phyloP scores from a whole-genome alignment of 495 filamentous ascomycete genomes.

The Glonium stellatum region DNA sequence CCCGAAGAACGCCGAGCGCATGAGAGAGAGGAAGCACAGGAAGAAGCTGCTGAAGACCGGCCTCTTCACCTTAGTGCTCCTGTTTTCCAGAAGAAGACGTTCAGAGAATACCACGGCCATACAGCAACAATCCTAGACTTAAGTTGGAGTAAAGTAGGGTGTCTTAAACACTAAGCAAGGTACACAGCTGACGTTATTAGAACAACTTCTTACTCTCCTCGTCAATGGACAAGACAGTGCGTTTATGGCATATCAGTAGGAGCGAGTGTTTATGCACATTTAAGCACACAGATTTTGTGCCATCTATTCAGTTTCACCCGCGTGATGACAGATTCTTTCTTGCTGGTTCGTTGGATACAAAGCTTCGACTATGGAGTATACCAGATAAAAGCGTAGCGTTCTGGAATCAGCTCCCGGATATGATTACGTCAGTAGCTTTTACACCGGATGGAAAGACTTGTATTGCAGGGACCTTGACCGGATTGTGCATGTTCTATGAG shows the following conservation, averaged over 20 bases:
- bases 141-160: constrained; percentile 84
- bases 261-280: constrained; percentile 89
- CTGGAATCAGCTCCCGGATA: constrained; percentile 72
- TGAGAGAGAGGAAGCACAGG: constrained; percentile 62
- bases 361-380: constrained; percentile 91
- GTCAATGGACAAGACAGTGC: constrained; percentile 97
- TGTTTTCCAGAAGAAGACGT: constrained; percentile 74
- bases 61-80: constrained; percentile 66
- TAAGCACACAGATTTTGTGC: constrained; percentile 94
- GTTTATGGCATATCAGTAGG: constrained; percentile 85
- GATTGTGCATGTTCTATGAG: constrained; percentile 86
- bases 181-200: constrained; percentile 31
- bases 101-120: constrained; percentile 77
- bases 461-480: constrained; percentile 82
- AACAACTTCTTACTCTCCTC: constrained; percentile 97
- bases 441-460: constrained; percentile 84
- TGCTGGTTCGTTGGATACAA: constrained; percentile 88
- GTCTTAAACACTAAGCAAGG: constrained; percentile 4
- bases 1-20: constrained; percentile 66
- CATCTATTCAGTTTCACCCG: constrained; percentile 90
- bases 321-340: constrained; percentile 94
- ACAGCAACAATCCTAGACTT: constrained; percentile 81
- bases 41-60: constrained; percentile 42
- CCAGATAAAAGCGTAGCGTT: constrained; percentile 93
- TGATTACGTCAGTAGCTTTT: constrained; percentile 90